These are phyloP conservation scores for Penicillium sp. DNA, from an alignment of 2,329 filamentous ascomycete species.

Conservation along the genomic window DNA sequence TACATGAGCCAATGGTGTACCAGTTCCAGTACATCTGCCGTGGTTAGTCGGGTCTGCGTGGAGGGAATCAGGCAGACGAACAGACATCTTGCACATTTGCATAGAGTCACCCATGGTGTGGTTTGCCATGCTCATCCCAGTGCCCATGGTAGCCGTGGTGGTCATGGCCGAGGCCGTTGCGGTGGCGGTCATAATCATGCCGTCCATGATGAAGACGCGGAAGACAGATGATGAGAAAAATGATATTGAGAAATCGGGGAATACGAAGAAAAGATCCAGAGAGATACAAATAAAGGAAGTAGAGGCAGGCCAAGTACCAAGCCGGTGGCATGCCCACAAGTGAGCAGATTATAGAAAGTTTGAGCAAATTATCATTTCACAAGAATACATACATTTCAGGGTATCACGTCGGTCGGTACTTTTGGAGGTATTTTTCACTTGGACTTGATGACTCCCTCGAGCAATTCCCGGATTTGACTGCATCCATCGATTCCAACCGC, in stretches of 20 bases:
- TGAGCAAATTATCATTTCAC: slow-evolving; percentile 7
- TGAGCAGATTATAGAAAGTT: slow-evolving; percentile 10
- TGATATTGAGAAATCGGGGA: background rate
- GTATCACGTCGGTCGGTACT: background rate
- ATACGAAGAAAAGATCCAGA: background rate
- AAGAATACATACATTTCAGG: background rate
- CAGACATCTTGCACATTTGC: slow-evolving; percentile 2
- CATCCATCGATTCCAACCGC: slow-evolving; percentile 91
- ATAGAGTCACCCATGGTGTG: background rate
- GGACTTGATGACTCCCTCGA: slow-evolving; percentile 76
- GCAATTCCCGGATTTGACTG: slow-evolving; percentile 75
- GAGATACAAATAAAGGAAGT: background rate
- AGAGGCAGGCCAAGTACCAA: background rate
- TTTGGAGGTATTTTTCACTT: background rate
- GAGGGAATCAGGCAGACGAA: background rate
- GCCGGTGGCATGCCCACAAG: background rate
- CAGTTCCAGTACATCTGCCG: slow-evolving; percentile 29
- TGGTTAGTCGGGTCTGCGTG: background rate
- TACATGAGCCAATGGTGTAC: slow-evolving; percentile 26
- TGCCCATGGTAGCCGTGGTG: background rate
- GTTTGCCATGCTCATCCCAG: background rate
- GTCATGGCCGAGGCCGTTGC: background rate
- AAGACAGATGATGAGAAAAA: background rate
- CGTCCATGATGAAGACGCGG: slow-evolving; percentile 1
- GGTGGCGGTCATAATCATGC: slow-evolving; percentile 3